Conservation (phyloP, 2,329 filamentous ascomycete genomes). For the Fusarium poae region DNA sequence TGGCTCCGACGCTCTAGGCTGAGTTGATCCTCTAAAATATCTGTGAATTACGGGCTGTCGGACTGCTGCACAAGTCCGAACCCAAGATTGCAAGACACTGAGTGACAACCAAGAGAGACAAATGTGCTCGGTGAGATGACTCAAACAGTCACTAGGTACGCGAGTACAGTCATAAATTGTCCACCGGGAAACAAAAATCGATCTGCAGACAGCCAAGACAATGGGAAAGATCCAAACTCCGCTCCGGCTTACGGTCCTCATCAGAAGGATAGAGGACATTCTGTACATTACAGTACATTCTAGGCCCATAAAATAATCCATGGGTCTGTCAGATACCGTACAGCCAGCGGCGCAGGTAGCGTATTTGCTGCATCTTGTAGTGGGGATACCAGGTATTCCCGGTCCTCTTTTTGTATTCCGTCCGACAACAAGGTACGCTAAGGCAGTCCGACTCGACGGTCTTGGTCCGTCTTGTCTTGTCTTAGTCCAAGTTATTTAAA, state of each 20-base stretch:
- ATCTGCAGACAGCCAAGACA: constrained; percentile 6
- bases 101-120: constrained; percentile 21
- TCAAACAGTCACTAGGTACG: constrained; percentile 15
- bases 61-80: constrained; percentile 43
- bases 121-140: constrained; percentile 31
- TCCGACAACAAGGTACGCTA: constrained; percentile 38
- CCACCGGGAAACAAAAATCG: constrained; percentile 10
- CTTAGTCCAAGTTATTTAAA: constrained; percentile 33
- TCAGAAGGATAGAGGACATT: background rate
- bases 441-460: constrained; percentile 20
- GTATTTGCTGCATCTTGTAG: background rate
- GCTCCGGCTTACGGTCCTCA: background rate
- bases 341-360: background rate
- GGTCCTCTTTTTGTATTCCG: constrained; percentile 46
- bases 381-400: constrained; percentile 23
- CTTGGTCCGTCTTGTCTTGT: constrained; percentile 2
- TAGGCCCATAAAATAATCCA: background rate
- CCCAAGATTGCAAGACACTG: constrained; percentile 6
- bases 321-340: background rate
- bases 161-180: background rate
- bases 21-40: background rate
- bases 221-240: constrained; percentile 8
- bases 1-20: background rate
- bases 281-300: background rate
- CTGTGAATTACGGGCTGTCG: constrained; percentile 37